Conservation (phyloP, 768 basidiomycete genomes). For the Suillus brevipes region DNA sequence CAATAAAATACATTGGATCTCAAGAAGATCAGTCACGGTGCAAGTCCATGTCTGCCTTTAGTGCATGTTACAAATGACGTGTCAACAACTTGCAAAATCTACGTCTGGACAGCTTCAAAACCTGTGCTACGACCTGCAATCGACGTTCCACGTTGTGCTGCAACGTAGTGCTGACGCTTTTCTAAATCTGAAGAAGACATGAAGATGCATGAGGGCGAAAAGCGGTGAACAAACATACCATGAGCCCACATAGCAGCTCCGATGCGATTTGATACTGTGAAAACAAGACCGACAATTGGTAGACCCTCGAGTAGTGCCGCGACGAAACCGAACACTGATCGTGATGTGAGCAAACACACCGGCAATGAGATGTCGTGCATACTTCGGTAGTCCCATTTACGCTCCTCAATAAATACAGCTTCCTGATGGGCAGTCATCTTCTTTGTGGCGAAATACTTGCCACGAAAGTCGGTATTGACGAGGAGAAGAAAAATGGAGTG, state of each 20-base stretch:
- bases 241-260: conserved; percentile 96
- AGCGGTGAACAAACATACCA: conserved; percentile 42
- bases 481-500: conserved; percentile 3
- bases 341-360: background rate
- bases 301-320: conserved; percentile 81
- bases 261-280: conserved; percentile 83
- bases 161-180: conserved; percentile 53
- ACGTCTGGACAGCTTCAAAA: background rate
- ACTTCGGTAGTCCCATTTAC: conserved; percentile 88
- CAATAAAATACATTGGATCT: background rate
- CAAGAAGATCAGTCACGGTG: background rate
- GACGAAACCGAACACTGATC: conserved; percentile 77
- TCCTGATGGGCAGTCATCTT: conserved; percentile 72
- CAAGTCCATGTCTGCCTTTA: background rate
- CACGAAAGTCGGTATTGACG: background rate
- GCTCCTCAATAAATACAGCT: conserved; percentile 81
- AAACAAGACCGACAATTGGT: conserved; percentile 78
- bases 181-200: conserved; percentile 52
- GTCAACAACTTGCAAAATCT: background rate
- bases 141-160: conserved; percentile 19
- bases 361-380: conserved; percentile 17
- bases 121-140: background rate
- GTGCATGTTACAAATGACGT: background rate
- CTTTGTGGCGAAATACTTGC: conserved; percentile 81
- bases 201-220: background rate